Evolutionary conservation across 2,329 filamentous ascomycete species (phyloP).

Genomic region (Teratosphaeria epicoccoides): DNA sequence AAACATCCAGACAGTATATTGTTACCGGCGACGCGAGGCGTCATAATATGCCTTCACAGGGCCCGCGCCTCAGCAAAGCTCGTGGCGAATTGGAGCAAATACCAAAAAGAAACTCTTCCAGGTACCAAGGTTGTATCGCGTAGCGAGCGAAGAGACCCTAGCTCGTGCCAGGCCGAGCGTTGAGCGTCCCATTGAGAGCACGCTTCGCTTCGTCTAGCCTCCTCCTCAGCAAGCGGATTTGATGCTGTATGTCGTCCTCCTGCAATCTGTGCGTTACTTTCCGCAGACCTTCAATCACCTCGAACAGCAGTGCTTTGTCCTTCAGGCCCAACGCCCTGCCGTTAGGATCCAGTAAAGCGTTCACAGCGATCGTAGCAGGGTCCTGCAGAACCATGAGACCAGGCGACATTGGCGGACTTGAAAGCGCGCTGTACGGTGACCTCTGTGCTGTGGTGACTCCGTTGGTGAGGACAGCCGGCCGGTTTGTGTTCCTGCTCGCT

Average conservation of each 20-base stretch:
- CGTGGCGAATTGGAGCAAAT: no score
- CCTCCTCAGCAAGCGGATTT: slow-evolving; percentile 55
- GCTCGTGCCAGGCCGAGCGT: neutral
- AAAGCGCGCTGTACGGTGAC: neutral
- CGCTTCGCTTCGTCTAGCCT: slow-evolving; percentile 64
- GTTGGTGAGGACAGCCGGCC: slow-evolving; percentile 11
- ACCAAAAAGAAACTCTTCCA: no score
- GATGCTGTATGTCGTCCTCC: slow-evolving; percentile 38
- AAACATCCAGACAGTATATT: no score
- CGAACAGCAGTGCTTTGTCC: slow-evolving; percentile 44
- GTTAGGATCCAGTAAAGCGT: slow-evolving; percentile 30
- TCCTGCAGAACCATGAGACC: slow-evolving; percentile 22
- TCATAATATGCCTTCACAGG: neutral
- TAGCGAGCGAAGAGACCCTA: neutral
- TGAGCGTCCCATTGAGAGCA: slow-evolving; percentile 53
- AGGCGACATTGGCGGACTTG: slow-evolving; percentile 17
- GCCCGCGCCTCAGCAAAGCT: no score
- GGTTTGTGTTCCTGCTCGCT: slow-evolving; percentile 12
- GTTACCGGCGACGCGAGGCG: neutral
- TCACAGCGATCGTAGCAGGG: slow-evolving; percentile 26
- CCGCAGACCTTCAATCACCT: slow-evolving; percentile 43
- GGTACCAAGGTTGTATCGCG: no score
- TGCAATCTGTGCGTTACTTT: slow-evolving; percentile 44
- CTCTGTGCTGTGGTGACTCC: slow-evolving; percentile 3
- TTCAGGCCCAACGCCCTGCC: slow-evolving; percentile 38